phyloP scores from a whole-genome alignment of 2,329 filamentous ascomycete species.

The Cladosporium halotolerans region DNA sequence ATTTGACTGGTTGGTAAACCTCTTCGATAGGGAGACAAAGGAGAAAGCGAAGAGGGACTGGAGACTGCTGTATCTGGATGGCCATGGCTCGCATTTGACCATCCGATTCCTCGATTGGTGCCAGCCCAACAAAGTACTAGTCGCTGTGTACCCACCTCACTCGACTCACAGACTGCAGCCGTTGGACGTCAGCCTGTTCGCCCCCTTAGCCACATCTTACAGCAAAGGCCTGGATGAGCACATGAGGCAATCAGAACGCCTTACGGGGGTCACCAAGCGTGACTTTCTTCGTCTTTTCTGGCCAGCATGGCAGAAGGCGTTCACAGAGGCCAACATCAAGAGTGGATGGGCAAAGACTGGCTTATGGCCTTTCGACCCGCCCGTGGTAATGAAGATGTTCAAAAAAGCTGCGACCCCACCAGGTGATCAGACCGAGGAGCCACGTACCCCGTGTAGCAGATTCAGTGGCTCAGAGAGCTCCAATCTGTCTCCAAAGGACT shows the following conservation, averaged over 20 bases:
- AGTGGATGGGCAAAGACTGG: conserved; percentile 12
- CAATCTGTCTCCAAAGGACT: too few relatives aligned
- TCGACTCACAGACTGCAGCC: conserved; percentile 14
- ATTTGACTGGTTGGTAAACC: conserved; percentile 12
- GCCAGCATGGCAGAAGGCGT: not conserved
- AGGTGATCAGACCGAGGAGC: too few relatives aligned
- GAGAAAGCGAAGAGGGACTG: conserved; percentile 14
- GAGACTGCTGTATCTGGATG: conserved; percentile 14
- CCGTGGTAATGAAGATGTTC: conserved; percentile 4
- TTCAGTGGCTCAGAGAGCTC: too few relatives aligned
- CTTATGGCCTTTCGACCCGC: conserved; percentile 11
- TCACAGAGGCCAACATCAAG: conserved; percentile 10
- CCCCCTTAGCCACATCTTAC: conserved; percentile 10
- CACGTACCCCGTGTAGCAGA: too few relatives aligned
- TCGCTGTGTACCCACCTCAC: not conserved
- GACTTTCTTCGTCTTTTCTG: not conserved
- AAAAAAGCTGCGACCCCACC: not conserved
- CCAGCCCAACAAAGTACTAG: not conserved
- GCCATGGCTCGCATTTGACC: conserved; percentile 13
- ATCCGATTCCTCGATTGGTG: conserved; percentile 11
- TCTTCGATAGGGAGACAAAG: conserved; percentile 13
- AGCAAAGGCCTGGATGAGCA: conserved; percentile 1
- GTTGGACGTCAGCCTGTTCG: conserved; percentile 14
- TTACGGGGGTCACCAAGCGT: not conserved
- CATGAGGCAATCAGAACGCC: not conserved